Percentiles rank a stretch among this genome's conserved stretches.
Evolutionary conservation across 306 rosid species (phyloP).

Genomic region (Cucumis hystrix): DNA sequence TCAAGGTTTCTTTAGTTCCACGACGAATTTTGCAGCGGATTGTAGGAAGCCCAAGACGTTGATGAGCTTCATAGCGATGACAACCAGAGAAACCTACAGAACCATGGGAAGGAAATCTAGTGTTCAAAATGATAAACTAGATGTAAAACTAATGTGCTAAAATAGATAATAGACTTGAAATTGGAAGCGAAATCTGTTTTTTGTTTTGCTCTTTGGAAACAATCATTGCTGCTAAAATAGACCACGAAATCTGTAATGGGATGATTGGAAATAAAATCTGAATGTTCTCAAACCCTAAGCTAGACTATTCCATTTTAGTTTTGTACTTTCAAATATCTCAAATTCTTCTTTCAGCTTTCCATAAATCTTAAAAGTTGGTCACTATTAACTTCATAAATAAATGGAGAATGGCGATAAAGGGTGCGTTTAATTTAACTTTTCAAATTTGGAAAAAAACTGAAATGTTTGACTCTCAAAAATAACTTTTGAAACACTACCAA

Average conservation of each 20-base stretch:
- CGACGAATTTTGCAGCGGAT: slow-evolving; percentile 89
- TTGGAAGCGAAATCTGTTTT: not conserved
- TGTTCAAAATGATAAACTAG: not conserved
- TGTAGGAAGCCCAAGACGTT: slow-evolving; percentile 74
- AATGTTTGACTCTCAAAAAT: too few relatives aligned
- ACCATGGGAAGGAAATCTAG: not conserved
- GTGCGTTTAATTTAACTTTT: too few relatives aligned
- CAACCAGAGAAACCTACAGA: slow-evolving; percentile 83
- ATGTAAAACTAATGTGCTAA: not conserved
- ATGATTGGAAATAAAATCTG: not conserved
- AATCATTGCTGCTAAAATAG: not conserved
- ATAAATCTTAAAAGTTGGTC: not conserved
- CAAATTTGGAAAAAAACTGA: too few relatives aligned
- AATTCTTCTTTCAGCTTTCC: too few relatives aligned
- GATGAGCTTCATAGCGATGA: slow-evolving; percentile 95
- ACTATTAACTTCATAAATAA: not conserved
- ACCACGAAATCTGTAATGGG: not conserved
- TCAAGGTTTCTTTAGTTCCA: slow-evolving; percentile 80
- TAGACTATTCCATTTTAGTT: too few relatives aligned
- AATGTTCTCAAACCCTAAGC: not conserved
- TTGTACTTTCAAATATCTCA: not conserved
- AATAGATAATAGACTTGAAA: not conserved
- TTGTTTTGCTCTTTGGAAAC: not conserved
- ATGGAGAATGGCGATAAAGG: too few relatives aligned
- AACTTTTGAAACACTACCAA: too few relatives aligned